Conservation (phyloP, 179 eudicot species). For the Drosera spatulata region DNA sequence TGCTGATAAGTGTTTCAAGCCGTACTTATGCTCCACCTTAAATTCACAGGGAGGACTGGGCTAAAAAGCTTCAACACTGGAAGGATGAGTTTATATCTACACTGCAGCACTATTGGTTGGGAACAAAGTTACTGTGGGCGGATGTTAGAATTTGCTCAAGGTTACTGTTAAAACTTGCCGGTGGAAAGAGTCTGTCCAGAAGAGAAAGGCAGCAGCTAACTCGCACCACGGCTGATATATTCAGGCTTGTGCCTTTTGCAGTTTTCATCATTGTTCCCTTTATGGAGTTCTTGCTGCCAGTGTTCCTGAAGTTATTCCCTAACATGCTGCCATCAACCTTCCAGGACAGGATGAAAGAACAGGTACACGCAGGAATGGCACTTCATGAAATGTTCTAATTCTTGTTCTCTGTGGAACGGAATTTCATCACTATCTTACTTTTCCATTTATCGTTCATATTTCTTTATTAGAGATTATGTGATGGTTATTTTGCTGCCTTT, state of each 20-base stretch:
- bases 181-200: conserved; percentile 71
- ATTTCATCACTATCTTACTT: too few relatives aligned
- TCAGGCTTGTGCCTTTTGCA: conserved; percentile 90
- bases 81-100: conserved; percentile 60
- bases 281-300: conserved; percentile 86
- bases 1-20: background rate
- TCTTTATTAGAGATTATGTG: too few relatives aligned
- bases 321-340: conserved; percentile 91
- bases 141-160: conserved; percentile 79
- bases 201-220: conserved; percentile 90
- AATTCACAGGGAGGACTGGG: conserved; percentile 71
- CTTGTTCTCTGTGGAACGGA: too few relatives aligned
- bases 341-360: conserved; percentile 87
- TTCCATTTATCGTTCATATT: too few relatives aligned
- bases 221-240: conserved; percentile 88
- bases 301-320: conserved; percentile 65
- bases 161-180: conserved; percentile 51
- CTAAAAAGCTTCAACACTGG: conserved; percentile 57
- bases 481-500: too few relatives aligned
- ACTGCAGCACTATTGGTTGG: conserved; percentile 80
- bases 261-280: conserved; percentile 75
- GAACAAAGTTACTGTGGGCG: conserved; percentile 79
- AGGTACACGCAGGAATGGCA: conserved; percentile 29
- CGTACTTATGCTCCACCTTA: background rate
- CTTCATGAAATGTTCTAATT: background rate